Percentiles rank a stretch among this genome's conserved stretches.
phyloP scores from a whole-genome alignment of 2,329 filamentous ascomycete species.

The Byssochlamys sp. region DNA sequence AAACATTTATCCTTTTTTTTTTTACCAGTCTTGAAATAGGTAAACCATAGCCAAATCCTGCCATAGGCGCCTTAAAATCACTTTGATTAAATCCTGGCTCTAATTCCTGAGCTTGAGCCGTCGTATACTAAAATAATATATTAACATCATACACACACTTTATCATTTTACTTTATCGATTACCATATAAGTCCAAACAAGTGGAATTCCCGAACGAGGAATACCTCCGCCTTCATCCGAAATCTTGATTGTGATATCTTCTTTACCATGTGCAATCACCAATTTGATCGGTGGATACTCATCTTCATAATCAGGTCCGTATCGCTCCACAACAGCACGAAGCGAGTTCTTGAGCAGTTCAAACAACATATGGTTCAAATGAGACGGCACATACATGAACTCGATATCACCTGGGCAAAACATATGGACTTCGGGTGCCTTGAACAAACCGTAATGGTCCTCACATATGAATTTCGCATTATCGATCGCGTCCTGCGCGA shows the following conservation, averaged over 20 bases:
- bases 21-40: constrained; percentile 84
- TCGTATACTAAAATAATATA: too few species aligned
- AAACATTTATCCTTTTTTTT: too few species aligned
- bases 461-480: constrained; percentile 99
- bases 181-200: constrained; percentile 99
- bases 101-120: constrained; percentile 84
- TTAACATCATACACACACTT: too few species aligned
- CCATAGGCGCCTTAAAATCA: constrained; percentile 99
- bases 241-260: constrained; percentile 98
- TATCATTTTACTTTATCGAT: too few species aligned
- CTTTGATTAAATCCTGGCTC: constrained; percentile 98
- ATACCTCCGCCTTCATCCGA: constrained; percentile 95
- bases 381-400: constrained; percentile 99
- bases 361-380: constrained; percentile 97
- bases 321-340: constrained; percentile 87
- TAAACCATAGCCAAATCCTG: constrained; percentile 93
- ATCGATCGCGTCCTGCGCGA: constrained; percentile 93
- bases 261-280: constrained; percentile 91
- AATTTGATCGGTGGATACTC: constrained; percentile 95
- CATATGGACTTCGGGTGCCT: constrained; percentile 90
- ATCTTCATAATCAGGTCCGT: constrained; percentile 89
- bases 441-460: constrained; percentile 94
- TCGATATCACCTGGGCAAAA: constrained; percentile 88
- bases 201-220: constrained; percentile 78
- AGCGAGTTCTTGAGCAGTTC: constrained; percentile 98